Evolutionary conservation across 2,329 filamentous ascomycete species (phyloP), one percentile per base, ranked within the genome.

Genomic region (Fusarium subglutinans): DNA sequence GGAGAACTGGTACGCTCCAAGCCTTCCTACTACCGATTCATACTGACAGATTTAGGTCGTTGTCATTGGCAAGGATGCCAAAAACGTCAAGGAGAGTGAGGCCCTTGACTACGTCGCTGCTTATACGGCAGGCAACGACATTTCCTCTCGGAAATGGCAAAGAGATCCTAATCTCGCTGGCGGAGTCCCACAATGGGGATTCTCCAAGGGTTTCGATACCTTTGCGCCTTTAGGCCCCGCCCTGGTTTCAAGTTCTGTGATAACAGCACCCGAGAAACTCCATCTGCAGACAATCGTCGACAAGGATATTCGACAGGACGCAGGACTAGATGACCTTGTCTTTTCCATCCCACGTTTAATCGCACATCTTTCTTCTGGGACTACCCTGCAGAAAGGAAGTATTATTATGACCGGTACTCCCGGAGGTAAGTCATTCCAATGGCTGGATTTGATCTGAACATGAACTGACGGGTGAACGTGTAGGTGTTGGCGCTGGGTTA

Each of bases 131-230:
- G 87, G 87, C 37, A 90, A 91, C 71, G 89, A 90, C 71, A 82
- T 91, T 2, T 87, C 86, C 0, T 83, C 84, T 0, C 84, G 89
- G 1, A 87, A 88, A 69, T 80, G 86, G 40, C 89, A 90, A 70
- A 80, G 86, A 8, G 85, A 89, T 26, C 84, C 86, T 0, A 78
- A 78, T 0, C 80, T 84, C 5, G 87, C 88, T 0, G 87, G 88
- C 0, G 82, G 80, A 1, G 86, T 90, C 0, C 88, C 87, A 0
- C 89, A 90, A 75, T 90, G 87, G 86, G 84, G 85, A 1, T 90
- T 89, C 70, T 85, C 83, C 22, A 90, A 90, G 72, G 86, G 87
- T 0, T 90, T 90, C 61, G 88, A 90, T 70, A 87, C 84, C 0
- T 90, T 83, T 70, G 86, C 86, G 1, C 89, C 88, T 0, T 63